phyloP scores from a whole-genome alignment of 345 rosid species.

The Pistacia vera region DNA sequence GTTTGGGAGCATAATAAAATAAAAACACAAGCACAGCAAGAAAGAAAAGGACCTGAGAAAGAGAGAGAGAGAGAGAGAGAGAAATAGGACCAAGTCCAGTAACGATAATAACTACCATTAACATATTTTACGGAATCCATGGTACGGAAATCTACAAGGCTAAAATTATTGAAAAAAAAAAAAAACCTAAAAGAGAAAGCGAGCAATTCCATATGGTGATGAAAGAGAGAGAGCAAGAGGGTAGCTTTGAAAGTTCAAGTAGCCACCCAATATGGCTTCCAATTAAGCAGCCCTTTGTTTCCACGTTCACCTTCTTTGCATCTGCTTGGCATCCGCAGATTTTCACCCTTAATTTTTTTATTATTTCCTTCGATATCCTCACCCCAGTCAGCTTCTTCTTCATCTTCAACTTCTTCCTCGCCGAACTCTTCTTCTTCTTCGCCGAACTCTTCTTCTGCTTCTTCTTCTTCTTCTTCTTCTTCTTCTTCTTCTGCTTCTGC shows the following conservation, averaged over 20 bases:
- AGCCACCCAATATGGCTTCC: slow-evolving; percentile 61
- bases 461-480: slow-evolving; percentile 17
- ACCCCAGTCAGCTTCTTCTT: slow-evolving; percentile 2
- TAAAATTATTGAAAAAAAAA: slow-evolving; percentile 5
- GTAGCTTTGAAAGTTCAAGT: slow-evolving; percentile 22
- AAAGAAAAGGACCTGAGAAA: background rate
- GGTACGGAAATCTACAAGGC: slow-evolving; percentile 17
- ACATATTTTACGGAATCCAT: slow-evolving; percentile 21
- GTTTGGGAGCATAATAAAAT: background rate
- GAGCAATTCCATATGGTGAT: background rate
- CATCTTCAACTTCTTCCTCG: background rate
- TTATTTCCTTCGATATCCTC: slow-evolving; percentile 26
- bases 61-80: background rate
- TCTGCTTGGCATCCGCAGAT: slow-evolving; percentile 37
- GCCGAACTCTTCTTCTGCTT: slow-evolving; percentile 7
- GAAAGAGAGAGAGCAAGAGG: background rate
- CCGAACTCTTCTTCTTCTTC: slow-evolving; percentile 5
- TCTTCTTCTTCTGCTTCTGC: slow-evolving; percentile 1
- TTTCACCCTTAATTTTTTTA: slow-evolving; percentile 31
- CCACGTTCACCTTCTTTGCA: slow-evolving; percentile 56
- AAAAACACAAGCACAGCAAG: background rate
- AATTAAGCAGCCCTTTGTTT: slow-evolving; percentile 45
- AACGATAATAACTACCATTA: slow-evolving; percentile 41
- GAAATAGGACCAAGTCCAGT: slow-evolving; percentile 15
- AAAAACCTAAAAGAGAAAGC: background rate